A percentile compares a stretch with the other conserved stretches of the same genome.
These are phyloP conservation scores for Xylaria sp. DNA, from an alignment of 2,329 filamentous ascomycete species.

Conservation along the genomic window DNA sequence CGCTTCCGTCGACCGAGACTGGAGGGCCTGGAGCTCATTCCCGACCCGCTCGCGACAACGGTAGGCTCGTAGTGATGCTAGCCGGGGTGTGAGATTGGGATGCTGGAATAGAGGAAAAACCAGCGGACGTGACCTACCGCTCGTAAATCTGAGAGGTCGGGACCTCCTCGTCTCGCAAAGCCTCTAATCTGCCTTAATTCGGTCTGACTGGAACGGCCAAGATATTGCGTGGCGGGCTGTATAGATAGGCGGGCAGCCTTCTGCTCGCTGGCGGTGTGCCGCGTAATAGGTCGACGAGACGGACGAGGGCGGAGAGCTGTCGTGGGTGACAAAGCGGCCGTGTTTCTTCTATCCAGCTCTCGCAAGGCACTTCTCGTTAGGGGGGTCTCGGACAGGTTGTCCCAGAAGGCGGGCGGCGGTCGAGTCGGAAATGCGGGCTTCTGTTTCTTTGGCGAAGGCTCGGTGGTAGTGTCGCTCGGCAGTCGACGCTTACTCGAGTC, in stretches of 20 bases:
- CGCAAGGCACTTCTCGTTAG: conserved; percentile 10
- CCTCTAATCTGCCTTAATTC: background rate
- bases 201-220: background rate
- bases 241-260: conserved; percentile 2
- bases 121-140: too few species aligned
- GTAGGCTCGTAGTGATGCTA: too few species aligned
- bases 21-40: too few species aligned
- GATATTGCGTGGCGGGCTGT: conserved; percentile 13
- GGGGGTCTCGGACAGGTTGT: conserved; percentile 19
- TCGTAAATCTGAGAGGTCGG: background rate
- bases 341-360: conserved; percentile 20
- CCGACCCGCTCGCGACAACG: too few species aligned
- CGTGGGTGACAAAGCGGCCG: background rate
- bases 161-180: conserved; percentile 21
- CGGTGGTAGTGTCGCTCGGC: too few species aligned
- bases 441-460: too few species aligned
- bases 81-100: too few species aligned
- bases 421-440: too few species aligned
- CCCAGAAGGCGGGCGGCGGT: background rate
- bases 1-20: too few species aligned
- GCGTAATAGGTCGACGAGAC: conserved; percentile 2
- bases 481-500: too few species aligned
- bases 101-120: too few species aligned
- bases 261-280: background rate
- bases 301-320: background rate